A percentile compares a stretch with the other conserved stretches of the same genome.
Evolutionary conservation across 2,329 filamentous ascomycete species (phyloP).

Genomic region (Phyllosticta citribraziliensis): DNA sequence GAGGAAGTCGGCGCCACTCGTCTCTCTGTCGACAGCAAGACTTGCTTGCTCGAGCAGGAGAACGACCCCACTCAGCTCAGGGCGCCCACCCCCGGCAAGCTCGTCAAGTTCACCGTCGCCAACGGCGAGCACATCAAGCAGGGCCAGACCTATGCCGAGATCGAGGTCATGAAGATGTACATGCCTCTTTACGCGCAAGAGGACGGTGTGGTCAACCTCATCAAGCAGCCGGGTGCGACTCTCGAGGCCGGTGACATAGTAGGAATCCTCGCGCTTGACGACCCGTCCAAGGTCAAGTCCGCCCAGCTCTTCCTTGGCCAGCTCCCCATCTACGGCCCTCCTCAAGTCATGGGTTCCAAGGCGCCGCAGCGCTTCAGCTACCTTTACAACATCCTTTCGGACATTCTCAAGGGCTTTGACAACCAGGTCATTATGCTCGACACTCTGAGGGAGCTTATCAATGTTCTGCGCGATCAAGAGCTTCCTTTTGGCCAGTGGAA

Average conservation of each 20-base stretch:
- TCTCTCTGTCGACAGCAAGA: constrained; percentile 95
- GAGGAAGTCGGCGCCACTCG: constrained; percentile 95
- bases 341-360: constrained; percentile 83
- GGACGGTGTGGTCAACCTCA: constrained; percentile 91
- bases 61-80: constrained; percentile 97
- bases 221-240: constrained; percentile 98
- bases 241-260: constrained; percentile 96
- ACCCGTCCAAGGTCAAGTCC: constrained; percentile 92
- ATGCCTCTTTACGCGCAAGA: constrained; percentile 95
- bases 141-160: constrained; percentile 88
- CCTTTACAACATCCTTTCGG: constrained; percentile 65
- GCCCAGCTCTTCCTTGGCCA: constrained; percentile 88
- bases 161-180: constrained; percentile 99
- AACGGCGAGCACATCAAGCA: constrained; percentile 89
- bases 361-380: constrained; percentile 77
- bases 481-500: constrained; percentile 96
- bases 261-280: constrained; percentile 91
- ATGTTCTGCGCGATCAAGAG: constrained; percentile 79
- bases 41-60: constrained; percentile 93
- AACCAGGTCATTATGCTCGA: constrained; percentile 93
- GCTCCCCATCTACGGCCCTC: constrained; percentile 75
- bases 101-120: constrained; percentile 95
- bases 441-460: constrained; percentile 79
- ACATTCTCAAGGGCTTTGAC: constrained; percentile 89
- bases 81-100: constrained; percentile 89